phyloP scores from a whole-genome alignment of 306 rosid genomes.

The Pachyrhizus erosus region DNA sequence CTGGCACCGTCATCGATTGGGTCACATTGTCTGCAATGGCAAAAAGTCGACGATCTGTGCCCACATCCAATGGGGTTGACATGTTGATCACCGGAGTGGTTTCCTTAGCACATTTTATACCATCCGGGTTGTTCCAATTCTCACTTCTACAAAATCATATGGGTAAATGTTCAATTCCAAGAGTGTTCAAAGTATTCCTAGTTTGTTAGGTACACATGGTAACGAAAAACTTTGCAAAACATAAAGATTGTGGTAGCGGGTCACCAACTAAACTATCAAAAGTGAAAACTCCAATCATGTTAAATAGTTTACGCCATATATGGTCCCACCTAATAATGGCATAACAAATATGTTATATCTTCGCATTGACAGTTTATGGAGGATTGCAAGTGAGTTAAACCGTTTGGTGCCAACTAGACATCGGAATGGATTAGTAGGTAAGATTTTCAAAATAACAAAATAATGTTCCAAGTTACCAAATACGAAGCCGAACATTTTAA shows the following conservation, averaged over 20 bases:
- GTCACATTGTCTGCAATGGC: constrained; percentile 66
- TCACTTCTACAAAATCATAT: constrained; percentile 67
- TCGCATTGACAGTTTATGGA: neutral
- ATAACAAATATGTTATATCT: neutral
- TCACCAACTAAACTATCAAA: constrained; percentile 22
- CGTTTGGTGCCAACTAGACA: neutral
- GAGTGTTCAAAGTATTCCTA: neutral
- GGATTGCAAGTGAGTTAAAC: neutral
- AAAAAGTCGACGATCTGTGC: constrained; percentile 84
- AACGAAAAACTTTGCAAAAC: neutral
- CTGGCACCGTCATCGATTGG: constrained; percentile 70
- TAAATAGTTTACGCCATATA: neutral
- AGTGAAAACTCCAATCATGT: neutral
- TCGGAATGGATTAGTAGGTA: neutral
- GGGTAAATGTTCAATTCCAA: neutral
- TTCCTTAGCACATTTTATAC: constrained; percentile 93
- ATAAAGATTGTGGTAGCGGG: neutral
- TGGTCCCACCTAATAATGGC: neutral
- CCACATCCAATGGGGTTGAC: constrained; percentile 75
- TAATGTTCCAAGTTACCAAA: neutral
- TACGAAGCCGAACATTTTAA: neutral
- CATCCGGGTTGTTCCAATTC: constrained; percentile 94
- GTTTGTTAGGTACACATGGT: neutral
- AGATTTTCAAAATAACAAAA: neutral
- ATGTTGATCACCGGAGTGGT: constrained; percentile 70